These are phyloP conservation scores for Pholiota conissans DNA, from an alignment of 768 basidiomycete genomes.

Conservation along the genomic window DNA sequence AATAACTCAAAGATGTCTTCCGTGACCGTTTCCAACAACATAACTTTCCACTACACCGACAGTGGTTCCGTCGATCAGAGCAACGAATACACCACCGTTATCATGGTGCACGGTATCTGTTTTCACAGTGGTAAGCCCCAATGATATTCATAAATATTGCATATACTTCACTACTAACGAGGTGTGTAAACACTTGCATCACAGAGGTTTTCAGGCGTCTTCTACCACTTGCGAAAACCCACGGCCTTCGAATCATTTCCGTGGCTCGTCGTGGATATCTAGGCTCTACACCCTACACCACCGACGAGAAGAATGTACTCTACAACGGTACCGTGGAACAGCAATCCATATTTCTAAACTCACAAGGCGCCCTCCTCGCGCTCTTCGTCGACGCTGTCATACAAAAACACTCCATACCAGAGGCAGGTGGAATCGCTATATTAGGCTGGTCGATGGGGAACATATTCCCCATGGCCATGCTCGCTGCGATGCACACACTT, in stretches of 20 bases:
- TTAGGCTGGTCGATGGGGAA: conserved; percentile 38
- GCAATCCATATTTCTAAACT: conserved; percentile 25
- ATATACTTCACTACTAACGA: not conserved
- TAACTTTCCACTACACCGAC: conserved; percentile 8
- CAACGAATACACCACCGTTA: conserved; percentile 4
- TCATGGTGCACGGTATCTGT: conserved; percentile 7
- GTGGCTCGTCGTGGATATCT: conserved; percentile 37
- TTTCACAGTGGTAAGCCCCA: conserved; percentile 13
- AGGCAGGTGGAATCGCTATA: conserved; percentile 28
- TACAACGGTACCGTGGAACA: conserved; percentile 20
- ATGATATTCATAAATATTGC: too few relatives aligned
- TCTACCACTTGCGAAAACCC: conserved; percentile 18
- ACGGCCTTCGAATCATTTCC: conserved; percentile 33
- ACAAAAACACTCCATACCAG: conserved; percentile 23
- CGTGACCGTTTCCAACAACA: not conserved
- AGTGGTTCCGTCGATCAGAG: conserved; percentile 2
- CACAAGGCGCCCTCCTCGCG: too few relatives aligned
- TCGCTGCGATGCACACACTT: conserved; percentile 19
- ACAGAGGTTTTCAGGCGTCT: conserved; percentile 13
- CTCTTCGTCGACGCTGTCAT: conserved; percentile 36
- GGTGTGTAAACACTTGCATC: not conserved
- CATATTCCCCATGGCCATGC: conserved; percentile 21
- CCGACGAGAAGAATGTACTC: conserved; percentile 22
- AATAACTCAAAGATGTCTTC: too few relatives aligned
- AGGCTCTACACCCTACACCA: conserved; percentile 33